These are phyloP conservation scores for Solanum aculeatissimum DNA, from an alignment of 305 asterid genomes.

Conservation along the genomic window DNA sequence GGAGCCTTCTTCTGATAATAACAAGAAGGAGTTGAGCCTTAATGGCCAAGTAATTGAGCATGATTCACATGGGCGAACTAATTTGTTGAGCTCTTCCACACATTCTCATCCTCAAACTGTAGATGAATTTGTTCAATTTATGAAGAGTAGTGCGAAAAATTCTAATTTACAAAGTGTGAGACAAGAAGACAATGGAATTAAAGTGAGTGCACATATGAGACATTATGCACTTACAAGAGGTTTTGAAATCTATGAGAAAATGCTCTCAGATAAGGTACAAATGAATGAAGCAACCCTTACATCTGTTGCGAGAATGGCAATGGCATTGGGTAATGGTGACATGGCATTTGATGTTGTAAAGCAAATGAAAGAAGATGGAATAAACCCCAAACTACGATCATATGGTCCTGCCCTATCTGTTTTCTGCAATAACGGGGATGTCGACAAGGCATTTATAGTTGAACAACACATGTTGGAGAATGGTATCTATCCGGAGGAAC, in stretches of 20 bases:
- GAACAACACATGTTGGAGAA: constrained; percentile 64
- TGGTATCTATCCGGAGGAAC: constrained; percentile 67
- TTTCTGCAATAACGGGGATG: constrained; percentile 50
- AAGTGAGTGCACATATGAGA: constrained; percentile 48
- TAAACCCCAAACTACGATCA: constrained; percentile 60
- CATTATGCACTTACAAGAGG: constrained; percentile 54
- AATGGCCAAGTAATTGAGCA: constrained; percentile 3
- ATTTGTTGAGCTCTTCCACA: constrained; percentile 7
- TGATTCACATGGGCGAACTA: not conserved
- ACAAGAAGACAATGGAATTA: constrained; percentile 19
- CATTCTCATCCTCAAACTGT: constrained; percentile 14
- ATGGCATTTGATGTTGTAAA: constrained; percentile 66
- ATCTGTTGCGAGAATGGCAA: constrained; percentile 81
- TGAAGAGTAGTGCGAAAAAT: constrained; percentile 19
- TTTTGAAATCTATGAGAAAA: constrained; percentile 45
- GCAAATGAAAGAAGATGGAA: constrained; percentile 47
- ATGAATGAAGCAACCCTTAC: constrained; percentile 79
- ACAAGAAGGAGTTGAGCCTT: not conserved
- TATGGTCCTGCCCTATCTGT: constrained; percentile 71
- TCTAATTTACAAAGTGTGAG: constrained; percentile 3
- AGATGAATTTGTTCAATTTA: constrained; percentile 36
- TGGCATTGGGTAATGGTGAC: constrained; percentile 68
- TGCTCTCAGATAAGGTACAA: constrained; percentile 40
- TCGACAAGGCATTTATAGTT: constrained; percentile 64
- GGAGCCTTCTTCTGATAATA: not conserved